Base-by-base conservation (phyloP, 495 filamentous ascomycete genomes). In the Monascus purpureus region DNA sequence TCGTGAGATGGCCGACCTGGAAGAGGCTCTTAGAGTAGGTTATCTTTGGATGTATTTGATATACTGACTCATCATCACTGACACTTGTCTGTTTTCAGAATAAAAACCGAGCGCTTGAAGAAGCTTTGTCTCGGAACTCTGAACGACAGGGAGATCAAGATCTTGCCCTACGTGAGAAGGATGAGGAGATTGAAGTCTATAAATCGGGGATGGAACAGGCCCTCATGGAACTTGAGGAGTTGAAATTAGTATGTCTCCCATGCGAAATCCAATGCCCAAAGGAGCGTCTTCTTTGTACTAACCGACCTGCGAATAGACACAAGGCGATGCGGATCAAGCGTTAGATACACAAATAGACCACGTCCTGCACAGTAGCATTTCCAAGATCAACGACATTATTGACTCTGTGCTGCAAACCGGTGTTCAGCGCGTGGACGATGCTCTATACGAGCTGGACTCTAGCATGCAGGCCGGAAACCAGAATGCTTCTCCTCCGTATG, bases 401-500 rank as follows among this genome's bases (percentile, higher is more conserved):
- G 90, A 97, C 57, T 92, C 90, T 2, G 90, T 97, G 20, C 66
- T 97, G 22, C 85, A 93, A 56, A 75, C 83, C 31, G 92, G 85
- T 49, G 85, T 96, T 32, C 78, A 87, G 54, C 80, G 90, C 24
- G 86, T 97, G 26, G 90, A 97, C 46, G 90, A 97, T 55, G 85
- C 90, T 31, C 59, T 97, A 15, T 97, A 97, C 55, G 90, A 97
- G 54, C 67, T 97, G 16, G 90, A 97, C 52, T 95, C 90, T 3
- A 75, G 80, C 32, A 96, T 93, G 85, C 88, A 95, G 53, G 90
- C 90, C 26, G 90, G 90, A 46, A 97, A 97, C 59, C 88, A 95
- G 61, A 96, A 87, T 44, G 90, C 90, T 2, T 92, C 87, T 16
- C 83, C 90, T n/a, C 72, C 86, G 1, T 95, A 93, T 49, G 85